Base-by-base conservation (phyloP, 2,329 filamentous ascomycete genomes). In the Monosporascus sp. region DNA sequence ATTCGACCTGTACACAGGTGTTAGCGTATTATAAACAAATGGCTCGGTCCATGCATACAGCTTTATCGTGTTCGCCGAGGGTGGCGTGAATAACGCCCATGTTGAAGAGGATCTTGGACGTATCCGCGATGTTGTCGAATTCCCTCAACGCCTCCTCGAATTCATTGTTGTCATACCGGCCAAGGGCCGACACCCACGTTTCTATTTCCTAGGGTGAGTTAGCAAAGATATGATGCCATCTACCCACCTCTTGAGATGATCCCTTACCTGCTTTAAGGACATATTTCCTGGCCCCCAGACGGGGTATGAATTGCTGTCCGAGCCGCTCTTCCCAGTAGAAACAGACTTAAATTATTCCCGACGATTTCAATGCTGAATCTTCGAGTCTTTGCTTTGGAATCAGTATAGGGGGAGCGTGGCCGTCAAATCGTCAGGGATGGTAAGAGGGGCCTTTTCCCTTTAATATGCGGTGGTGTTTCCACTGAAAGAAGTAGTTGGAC, bases 51-150 rank as follows among this genome's bases (percentile, higher is more conserved):
- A 44, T 38, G 79, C 91, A 72, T 78, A 96, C 93, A 67, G 94
- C 94, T 78, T 91, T 91, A 70, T 93, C 89, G 73, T 99, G 94
- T 70, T 97, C 91, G 62, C 94, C 94, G 18, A 99, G 79, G 0
- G 94, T 97, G 40, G 94, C 94, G 76, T 97, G 89, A 64, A 99
- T 97, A 40, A 99, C 93, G 63, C 94, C 94, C 73, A 93, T 95
- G 68, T 99, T 99, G 79, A 99, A 99, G 57, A 96, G 79, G 58
- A 99, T 99, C 78, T 96, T 97, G 63, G 94, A 97, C 0, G 94
- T 99, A 70, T 97, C 94, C 57, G 88, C 81, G 65, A 99, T 96
- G 62, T 80, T 83, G 58, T 90, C 88, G 68, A 99, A 97, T 56
- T 89, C 84, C 63, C 79, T 82, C 58, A 97, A 75, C 28, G 94